Conservation (phyloP, 257 asterid species). For the Solanum chiquidenum region DNA sequence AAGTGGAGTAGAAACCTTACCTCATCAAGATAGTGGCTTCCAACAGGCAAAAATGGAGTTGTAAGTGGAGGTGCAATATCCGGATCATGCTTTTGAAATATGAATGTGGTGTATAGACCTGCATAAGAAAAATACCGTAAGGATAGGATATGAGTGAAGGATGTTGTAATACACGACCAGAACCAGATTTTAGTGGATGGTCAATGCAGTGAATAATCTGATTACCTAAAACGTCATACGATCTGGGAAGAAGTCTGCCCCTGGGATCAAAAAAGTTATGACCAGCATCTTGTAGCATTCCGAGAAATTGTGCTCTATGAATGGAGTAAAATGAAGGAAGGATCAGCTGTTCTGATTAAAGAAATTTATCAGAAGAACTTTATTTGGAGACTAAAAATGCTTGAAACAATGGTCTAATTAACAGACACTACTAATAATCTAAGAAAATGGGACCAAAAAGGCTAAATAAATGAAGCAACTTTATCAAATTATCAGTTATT, state of each 20-base stretch:
- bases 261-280: conserved; percentile 72
- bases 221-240: conserved; percentile 79
- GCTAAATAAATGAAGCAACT: neutral
- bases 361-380: neutral
- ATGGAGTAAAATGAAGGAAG: neutral
- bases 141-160: neutral
- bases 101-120: conserved; percentile 85
- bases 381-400: neutral
- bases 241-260: conserved; percentile 83
- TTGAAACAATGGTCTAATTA: neutral
- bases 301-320: conserved; percentile 60
- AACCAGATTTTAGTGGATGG: neutral
- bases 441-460: neutral
- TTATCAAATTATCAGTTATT: neutral
- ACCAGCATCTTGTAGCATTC: conserved; percentile 67
- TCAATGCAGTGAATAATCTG: neutral
- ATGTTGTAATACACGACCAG: neutral
- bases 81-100: conserved; percentile 90
- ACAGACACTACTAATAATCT: neutral
- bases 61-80: conserved; percentile 82
- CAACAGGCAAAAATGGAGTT: conserved; percentile 67
- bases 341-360: conserved; percentile 7
- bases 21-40: conserved; percentile 58
- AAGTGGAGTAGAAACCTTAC: conserved; percentile 30
- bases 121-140: conserved; percentile 9